These are phyloP conservation scores for Ensete glaucum DNA, from an alignment of 176 grass and related monocot species.

Conservation along the genomic window DNA sequence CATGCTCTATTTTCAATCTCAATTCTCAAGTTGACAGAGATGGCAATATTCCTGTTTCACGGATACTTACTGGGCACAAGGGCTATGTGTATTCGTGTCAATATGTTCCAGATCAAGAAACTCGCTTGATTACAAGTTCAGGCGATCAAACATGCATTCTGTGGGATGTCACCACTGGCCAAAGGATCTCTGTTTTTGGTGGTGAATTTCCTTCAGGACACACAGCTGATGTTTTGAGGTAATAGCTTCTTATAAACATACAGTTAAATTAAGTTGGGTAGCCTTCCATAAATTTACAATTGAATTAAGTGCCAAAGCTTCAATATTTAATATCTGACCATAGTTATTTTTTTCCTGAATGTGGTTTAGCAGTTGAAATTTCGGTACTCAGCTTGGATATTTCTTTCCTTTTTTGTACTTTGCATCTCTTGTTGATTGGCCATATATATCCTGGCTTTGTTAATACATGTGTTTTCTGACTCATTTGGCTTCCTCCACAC, in stretches of 20 bases:
- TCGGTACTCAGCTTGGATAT: too few species aligned
- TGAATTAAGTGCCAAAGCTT: not conserved
- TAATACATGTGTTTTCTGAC: not conserved
- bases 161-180: constrained; percentile 97
- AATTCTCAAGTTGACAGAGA: constrained; percentile 81
- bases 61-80: constrained; percentile 88
- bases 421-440: too few species aligned
- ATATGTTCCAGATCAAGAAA: constrained; percentile 85
- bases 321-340: not conserved
- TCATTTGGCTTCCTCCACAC: not conserved
- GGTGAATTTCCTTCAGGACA: constrained; percentile 98
- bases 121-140: constrained; percentile 74
- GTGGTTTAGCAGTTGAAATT: not conserved
- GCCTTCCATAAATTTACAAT: not conserved
- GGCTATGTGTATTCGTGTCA: constrained; percentile 95
- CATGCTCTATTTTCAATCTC: constrained; percentile 97
- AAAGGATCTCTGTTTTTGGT: constrained; percentile 90
- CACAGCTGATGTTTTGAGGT: constrained; percentile 93
- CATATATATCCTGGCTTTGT: not conserved
- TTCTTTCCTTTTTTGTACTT: too few species aligned
- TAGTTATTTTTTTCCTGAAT: not conserved
- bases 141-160: constrained; percentile 86
- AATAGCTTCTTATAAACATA: not conserved
- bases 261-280: not conserved
- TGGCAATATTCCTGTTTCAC: constrained; percentile 70